Evolutionary conservation across 768 basidiomycete genomes (phyloP).

Genomic region (Agrocybe chaxingu): DNA sequence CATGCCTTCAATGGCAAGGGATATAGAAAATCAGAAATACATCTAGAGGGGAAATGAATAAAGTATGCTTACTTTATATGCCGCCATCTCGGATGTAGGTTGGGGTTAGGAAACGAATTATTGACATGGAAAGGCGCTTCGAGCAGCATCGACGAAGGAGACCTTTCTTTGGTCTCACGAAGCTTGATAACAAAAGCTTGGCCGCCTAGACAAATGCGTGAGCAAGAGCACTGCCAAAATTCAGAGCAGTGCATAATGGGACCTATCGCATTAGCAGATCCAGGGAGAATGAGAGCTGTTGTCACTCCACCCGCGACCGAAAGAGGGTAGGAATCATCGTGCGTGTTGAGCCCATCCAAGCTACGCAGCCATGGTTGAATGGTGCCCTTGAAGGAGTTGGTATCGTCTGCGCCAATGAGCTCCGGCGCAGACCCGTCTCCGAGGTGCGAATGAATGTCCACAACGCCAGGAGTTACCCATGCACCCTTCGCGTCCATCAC

Average conservation of each 20-base stretch:
- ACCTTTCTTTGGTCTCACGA: slow-evolving; percentile 66
- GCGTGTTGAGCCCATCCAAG: slow-evolving; percentile 78
- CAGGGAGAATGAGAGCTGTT: slow-evolving; percentile 73
- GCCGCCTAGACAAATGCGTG: slow-evolving; percentile 13
- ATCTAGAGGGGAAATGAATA: not conserved
- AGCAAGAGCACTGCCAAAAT: not conserved
- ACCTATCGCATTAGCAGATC: slow-evolving; percentile 67
- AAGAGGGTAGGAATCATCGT: slow-evolving; percentile 67
- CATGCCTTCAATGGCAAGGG: slow-evolving; percentile 36
- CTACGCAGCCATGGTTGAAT: slow-evolving; percentile 64
- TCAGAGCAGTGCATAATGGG: slow-evolving; percentile 2
- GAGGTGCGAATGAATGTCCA: slow-evolving; percentile 69
- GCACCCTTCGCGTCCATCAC: slow-evolving; percentile 62
- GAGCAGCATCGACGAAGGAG: slow-evolving; percentile 69
- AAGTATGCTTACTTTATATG: slow-evolving; percentile 63
- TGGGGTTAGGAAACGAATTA: slow-evolving; percentile 38
- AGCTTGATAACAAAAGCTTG: slow-evolving; percentile 61
- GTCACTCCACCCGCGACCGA: slow-evolving; percentile 82
- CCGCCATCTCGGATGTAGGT: slow-evolving; percentile 57
- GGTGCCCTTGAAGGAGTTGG: slow-evolving; percentile 48
- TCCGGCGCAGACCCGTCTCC: slow-evolving; percentile 50
- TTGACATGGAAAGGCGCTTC: slow-evolving; percentile 71
- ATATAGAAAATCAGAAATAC: not conserved
- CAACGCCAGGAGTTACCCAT: slow-evolving; percentile 79
- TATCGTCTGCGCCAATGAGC: slow-evolving; percentile 51